Conservation (phyloP, 148 eudicot species). For the Fagopyrum homotropicum region DNA sequence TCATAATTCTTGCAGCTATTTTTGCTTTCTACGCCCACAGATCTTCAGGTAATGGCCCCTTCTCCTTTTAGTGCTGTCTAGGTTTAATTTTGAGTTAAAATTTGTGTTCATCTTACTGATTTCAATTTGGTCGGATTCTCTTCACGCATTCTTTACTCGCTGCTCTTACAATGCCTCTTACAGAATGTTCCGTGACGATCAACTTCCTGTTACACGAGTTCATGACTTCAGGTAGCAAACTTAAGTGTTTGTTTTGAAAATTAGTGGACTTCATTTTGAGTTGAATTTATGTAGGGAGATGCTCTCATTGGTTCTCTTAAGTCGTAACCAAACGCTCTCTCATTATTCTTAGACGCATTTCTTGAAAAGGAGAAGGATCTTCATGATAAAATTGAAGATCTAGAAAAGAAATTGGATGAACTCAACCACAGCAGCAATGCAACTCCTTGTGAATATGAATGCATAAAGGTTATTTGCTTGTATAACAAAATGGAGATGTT, state of each 20-base stretch:
- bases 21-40: not conserved
- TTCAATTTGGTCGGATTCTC: no score
- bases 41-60: constrained; percentile 10
- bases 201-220: no score
- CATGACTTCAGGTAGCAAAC: no score
- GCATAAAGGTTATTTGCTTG: constrained; percentile 27
- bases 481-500: not conserved
- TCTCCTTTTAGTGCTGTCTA: not conserved
- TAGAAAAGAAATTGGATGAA: constrained; percentile 47
- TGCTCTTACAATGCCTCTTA: no score
- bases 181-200: no score
- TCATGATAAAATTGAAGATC: constrained; percentile 50
- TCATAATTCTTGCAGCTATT: not conserved
- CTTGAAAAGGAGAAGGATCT: constrained; percentile 61
- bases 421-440: constrained; percentile 23
- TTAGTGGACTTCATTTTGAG: no score
- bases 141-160: no score
- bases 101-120: not conserved
- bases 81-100: not conserved
- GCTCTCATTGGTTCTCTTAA: no score
- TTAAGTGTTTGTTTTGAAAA: no score
- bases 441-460: constrained; percentile 16
- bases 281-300: no score
- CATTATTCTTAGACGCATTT: constrained; percentile 28
- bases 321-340: no score